phyloP scores from a whole-genome alignment of 1,139 yeast genomes.

The Sugiyamaella sp. region DNA sequence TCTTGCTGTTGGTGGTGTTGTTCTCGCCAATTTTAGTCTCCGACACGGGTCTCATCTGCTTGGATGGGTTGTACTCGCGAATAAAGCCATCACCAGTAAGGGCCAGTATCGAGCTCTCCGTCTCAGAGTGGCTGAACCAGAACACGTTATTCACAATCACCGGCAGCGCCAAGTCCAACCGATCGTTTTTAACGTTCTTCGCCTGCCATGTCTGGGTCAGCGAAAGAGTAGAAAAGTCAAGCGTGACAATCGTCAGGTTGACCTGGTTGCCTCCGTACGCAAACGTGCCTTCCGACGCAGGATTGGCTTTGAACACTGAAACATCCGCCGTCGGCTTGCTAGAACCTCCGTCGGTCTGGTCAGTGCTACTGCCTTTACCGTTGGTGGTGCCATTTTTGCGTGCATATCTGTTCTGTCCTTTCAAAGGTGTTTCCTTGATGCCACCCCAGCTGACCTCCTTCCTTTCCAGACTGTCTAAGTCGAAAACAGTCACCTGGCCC shows the following conservation, averaged over 20 bases:
- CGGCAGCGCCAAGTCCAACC: constrained; percentile 44
- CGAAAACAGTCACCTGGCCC: constrained; percentile 15
- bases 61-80: constrained; percentile 42
- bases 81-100: constrained; percentile 70
- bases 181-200: constrained; percentile 44
- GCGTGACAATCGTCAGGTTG: constrained; percentile 43
- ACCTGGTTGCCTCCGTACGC: constrained; percentile 53
- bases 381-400: constrained; percentile 4
- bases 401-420: constrained; percentile 11
- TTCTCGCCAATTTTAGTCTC: constrained; percentile 27
- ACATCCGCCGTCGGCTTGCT: constrained; percentile 2
- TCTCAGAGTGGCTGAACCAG: constrained; percentile 33
- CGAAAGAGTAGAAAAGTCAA: constrained; percentile 23
- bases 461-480: constrained; percentile 6
- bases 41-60: constrained; percentile 37
- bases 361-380: too few species aligned
- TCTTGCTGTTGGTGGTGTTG: constrained; percentile 3
- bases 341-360: not conserved
- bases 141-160: constrained; percentile 42
- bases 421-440: not conserved
- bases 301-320: constrained; percentile 18
- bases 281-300: constrained; percentile 26
- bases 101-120: constrained; percentile 49
- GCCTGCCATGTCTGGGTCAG: constrained; percentile 40
- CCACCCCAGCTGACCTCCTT: constrained; percentile 14